Evolutionary conservation across 306 rosid genomes (phyloP).

Genomic region (Glycine latifolia): DNA sequence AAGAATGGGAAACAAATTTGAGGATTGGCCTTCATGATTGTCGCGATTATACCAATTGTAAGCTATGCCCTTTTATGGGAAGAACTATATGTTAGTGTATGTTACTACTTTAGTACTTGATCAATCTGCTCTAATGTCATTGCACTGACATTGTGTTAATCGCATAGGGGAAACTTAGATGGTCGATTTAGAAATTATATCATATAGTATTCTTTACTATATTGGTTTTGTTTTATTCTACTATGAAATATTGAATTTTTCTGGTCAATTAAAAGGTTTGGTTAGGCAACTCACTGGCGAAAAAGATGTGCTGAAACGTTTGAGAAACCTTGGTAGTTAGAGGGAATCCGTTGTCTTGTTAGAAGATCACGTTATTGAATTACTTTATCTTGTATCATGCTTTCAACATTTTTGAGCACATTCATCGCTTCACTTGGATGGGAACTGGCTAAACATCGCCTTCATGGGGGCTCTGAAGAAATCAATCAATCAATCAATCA

Average conservation of each 20-base stretch:
- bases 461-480: not conserved
- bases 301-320: constrained; percentile 66
- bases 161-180: not conserved
- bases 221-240: not conserved
- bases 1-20: constrained; percentile 69
- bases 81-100: not conserved
- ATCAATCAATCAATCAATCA: constrained; percentile 6
- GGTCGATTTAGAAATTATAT: not conserved
- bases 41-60: constrained; percentile 86
- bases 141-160: constrained; percentile 26
- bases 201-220: constrained; percentile 2
- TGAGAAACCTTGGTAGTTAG: constrained; percentile 54
- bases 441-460: not conserved
- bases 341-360: constrained; percentile 33
- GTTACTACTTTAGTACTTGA: not conserved
- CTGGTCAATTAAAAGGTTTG: constrained; percentile 62
- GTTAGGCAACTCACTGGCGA: constrained; percentile 74
- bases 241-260: constrained; percentile 31
- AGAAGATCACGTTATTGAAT: not conserved
- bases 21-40: constrained; percentile 81
- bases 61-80: not conserved
- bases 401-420: not conserved
- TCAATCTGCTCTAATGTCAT: not conserved
- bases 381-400: not conserved
- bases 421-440: constrained; percentile 20